Conservation (phyloP, 331 rosid species). For the Rosa hybrid region DNA sequence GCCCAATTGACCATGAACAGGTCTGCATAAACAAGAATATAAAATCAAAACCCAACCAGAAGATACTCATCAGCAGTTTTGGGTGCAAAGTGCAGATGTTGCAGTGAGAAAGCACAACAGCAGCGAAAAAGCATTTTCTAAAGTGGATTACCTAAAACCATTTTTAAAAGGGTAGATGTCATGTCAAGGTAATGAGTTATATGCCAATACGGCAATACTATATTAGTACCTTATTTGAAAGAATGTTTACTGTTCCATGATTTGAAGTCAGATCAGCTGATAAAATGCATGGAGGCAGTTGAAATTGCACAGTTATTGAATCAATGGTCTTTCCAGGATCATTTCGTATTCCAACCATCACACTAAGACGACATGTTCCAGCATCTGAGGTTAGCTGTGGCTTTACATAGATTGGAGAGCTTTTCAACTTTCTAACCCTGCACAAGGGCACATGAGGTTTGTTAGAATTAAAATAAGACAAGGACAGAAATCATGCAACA, state of each 20-base stretch:
- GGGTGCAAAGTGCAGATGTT: neutral
- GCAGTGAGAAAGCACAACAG: neutral
- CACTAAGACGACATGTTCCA: slow-evolving; percentile 72
- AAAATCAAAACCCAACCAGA: slow-evolving; percentile 1
- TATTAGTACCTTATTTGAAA: slow-evolving; percentile 67
- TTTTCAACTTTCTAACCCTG: slow-evolving; percentile 91
- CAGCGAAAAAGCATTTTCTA: neutral
- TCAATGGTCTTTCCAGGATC: slow-evolving; percentile 91
- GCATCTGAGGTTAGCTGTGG: slow-evolving; percentile 85
- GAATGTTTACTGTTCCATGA: slow-evolving; percentile 82
- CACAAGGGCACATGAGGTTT: slow-evolving; percentile 19
- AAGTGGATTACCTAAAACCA: neutral
- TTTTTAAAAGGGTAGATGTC: neutral
- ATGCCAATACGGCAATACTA: neutral
- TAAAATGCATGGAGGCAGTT: slow-evolving; percentile 73
- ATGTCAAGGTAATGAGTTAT: neutral
- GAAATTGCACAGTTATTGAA: slow-evolving; percentile 65
- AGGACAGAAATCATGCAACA: neutral
- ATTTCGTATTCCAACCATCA: slow-evolving; percentile 78
- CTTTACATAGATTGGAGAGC: slow-evolving; percentile 86
- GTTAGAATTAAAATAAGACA: slow-evolving; percentile 8
- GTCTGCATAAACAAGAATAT: slow-evolving; percentile 48
- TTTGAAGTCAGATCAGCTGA: slow-evolving; percentile 82
- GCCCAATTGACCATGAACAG: slow-evolving; percentile 83
- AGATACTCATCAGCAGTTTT: neutral